These are phyloP conservation scores for Diospyros kaki DNA, from an alignment of 148 eudicot species.

Conservation along the genomic window DNA sequence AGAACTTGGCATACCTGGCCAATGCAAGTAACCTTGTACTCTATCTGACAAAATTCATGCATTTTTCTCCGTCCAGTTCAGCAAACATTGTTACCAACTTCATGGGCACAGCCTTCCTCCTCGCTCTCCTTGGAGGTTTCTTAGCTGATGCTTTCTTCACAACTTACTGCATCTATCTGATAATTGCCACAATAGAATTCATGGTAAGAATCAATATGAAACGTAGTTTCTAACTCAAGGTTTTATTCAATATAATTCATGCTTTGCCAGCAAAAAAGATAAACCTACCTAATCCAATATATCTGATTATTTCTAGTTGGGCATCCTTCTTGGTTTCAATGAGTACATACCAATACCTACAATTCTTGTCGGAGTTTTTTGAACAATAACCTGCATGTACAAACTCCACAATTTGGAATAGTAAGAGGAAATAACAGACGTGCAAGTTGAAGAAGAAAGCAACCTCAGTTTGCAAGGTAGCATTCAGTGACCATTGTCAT, in stretches of 20 bases:
- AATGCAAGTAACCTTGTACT: conserved; percentile 88
- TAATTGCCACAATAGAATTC: conserved; percentile 68
- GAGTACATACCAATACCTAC: not conserved
- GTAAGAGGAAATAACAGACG: not conserved
- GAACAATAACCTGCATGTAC: not conserved
- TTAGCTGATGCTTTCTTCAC: conserved; percentile 77
- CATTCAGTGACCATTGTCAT: not conserved
- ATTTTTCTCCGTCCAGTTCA: conserved; percentile 67
- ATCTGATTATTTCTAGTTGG: not conserved
- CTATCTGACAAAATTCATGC: conserved; percentile 62
- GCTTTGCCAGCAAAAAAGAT: not conserved
- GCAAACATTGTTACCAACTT: conserved; percentile 76
- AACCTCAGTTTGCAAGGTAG: conserved; percentile 2
- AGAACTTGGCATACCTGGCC: conserved; percentile 82
- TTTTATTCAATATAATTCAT: not conserved
- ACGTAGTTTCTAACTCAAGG: not conserved
- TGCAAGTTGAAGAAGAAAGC: conserved; percentile 5
- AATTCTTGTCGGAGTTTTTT: not conserved
- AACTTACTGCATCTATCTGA: conserved; percentile 50
- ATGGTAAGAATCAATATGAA: conserved; percentile 38
- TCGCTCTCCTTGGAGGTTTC: conserved; percentile 87
- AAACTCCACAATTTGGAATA: not conserved
- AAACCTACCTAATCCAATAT: not conserved
- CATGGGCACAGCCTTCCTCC: conserved; percentile 94
- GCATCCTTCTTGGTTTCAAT: not conserved